A percentile compares a stretch with the other conserved stretches of the same genome.
Evolutionary conservation across 495 filamentous ascomycete genomes (phyloP).

Genomic region (Chlorociboria aeruginascens): DNA sequence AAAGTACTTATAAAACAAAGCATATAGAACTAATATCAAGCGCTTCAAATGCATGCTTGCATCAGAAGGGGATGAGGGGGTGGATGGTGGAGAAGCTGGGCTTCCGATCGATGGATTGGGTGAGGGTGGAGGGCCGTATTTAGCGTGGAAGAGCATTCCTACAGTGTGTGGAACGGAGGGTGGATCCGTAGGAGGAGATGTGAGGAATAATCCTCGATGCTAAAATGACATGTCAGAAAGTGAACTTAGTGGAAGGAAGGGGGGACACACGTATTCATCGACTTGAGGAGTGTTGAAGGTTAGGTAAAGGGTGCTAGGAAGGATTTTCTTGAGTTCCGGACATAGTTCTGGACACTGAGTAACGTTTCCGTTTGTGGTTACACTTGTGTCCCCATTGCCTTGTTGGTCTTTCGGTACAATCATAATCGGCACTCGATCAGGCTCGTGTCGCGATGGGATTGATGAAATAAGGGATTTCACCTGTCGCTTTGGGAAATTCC

Average conservation of each 20-base stretch:
- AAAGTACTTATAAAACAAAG: too few species aligned
- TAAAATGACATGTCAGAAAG: neutral
- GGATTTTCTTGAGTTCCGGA: slow-evolving; percentile 7
- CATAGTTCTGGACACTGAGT: neutral
- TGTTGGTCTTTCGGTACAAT: too few species aligned
- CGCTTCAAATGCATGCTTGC: neutral
- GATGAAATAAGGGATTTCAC: too few species aligned
- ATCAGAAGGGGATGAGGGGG: neutral
- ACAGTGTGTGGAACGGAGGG: slow-evolving; percentile 1
- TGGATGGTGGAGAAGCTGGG: neutral
- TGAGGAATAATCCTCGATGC: slow-evolving; percentile 17
- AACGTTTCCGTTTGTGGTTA: too few species aligned
- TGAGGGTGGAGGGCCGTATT: neutral
- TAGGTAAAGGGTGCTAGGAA: slow-evolving; percentile 12
- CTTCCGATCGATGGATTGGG: too few species aligned
- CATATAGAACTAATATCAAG: too few species aligned
- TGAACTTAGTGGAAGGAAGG: neutral
- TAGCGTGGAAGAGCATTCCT: slow-evolving; percentile 14
- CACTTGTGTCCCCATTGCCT: too few species aligned
- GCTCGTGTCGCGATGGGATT: too few species aligned
- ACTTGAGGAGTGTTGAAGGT: slow-evolving; percentile 16
- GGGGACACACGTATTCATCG: slow-evolving; percentile 15
- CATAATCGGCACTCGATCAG: too few species aligned
- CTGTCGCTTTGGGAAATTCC: too few species aligned
- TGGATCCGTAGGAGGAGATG: neutral